Base-by-base conservation (phyloP, 179 eudicot genomes). In the Amaranthus tricolor region DNA sequence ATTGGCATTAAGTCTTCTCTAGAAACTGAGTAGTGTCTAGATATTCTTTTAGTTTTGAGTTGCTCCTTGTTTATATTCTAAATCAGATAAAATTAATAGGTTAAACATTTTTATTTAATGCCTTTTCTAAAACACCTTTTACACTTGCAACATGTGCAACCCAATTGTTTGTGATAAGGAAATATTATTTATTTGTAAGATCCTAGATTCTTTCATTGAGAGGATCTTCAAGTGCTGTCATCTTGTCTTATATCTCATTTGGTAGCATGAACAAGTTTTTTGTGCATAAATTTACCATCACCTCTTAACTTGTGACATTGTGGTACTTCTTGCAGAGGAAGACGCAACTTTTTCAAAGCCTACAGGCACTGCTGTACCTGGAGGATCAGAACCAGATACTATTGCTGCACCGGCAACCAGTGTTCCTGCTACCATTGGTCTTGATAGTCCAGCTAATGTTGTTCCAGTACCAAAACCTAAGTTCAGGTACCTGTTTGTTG, bases 251-350 rank as follows among this genome's bases (percentile, higher is more conserved):
- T 3, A 49, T 20, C 6, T 50, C 12, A 20, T 68, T 6, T 20
- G 31, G 11, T 13, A 68, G 47, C 13, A 13, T 20, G 56, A 50
- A 45, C 20, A 51, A 50, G 6, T 13, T 6, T 2, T 9, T 52
- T 50, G 13, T 13, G 12, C 45, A 68, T 11, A 60, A 2, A 5
- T 43, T 62, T 5, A 48, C 50, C 20, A 7, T 24, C 19, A 40
- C 31, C 7, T 50, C 15, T 15, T 6, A 17, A 20, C 58, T 68
- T 50, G 48, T 63, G 74, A 48, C 20, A 58, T 19, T 69, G 51
- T 19, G 47, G n/a, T 65, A 51, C 19, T 72, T 45, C 64, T 66
- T 71, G 72, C 91, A 94, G 98, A 84, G 88, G 96, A 94, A 85
- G 79, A 76, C 74, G 86, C 81, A 68, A 85, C 72, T 74, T 79